Conservation (phyloP, 208 protist species). For the Wallacemonas sp. region DNA sequence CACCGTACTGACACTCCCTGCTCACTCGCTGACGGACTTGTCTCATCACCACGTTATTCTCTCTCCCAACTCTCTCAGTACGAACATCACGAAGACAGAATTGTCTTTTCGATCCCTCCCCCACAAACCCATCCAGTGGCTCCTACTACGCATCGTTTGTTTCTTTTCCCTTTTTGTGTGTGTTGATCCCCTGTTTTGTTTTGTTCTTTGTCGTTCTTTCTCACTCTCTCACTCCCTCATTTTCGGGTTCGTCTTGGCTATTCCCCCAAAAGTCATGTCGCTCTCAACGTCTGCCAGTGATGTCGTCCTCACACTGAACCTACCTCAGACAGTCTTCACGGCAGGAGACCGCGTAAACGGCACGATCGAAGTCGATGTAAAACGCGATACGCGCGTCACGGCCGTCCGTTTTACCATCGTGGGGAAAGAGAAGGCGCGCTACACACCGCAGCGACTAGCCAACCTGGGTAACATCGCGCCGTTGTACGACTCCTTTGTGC, state of each 20-base stretch:
- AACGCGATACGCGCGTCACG: background rate
- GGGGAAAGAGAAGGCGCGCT: conserved; percentile 1
- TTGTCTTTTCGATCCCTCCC: too few relatives aligned
- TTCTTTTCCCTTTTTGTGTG: background rate
- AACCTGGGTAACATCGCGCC: background rate
- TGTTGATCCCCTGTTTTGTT: background rate
- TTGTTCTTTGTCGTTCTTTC: background rate
- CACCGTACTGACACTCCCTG: too few relatives aligned
- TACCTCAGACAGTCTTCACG: background rate
- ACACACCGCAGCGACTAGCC: background rate
- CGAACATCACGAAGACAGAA: too few relatives aligned
- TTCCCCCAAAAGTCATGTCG: background rate
- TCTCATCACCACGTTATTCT: too few relatives aligned
- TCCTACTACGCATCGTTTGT: background rate
- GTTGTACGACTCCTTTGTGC: background rate
- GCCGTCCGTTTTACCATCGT: background rate
- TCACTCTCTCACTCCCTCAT: background rate
- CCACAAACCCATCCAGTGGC: too few relatives aligned
- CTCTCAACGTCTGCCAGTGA: conserved; percentile 1
- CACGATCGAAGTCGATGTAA: background rate
- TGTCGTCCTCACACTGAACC: background rate
- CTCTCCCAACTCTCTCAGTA: too few relatives aligned
- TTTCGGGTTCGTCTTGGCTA: background rate
- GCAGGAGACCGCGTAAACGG: background rate
- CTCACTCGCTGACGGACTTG: too few relatives aligned